phyloP scores from a whole-genome alignment of 2,329 filamentous ascomycete species.

The Biscogniauxia marginata region DNA sequence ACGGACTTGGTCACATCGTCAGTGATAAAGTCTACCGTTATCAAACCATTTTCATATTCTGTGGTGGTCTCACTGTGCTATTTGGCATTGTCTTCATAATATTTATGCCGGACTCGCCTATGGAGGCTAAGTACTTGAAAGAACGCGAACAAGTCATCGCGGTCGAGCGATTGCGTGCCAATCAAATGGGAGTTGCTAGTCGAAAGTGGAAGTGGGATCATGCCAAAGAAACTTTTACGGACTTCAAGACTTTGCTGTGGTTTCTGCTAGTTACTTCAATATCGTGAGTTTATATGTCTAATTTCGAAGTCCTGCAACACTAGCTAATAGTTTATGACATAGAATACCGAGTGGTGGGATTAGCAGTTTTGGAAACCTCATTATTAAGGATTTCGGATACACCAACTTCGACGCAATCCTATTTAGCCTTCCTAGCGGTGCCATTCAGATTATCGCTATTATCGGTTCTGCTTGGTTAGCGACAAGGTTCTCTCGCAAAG shows the following conservation, averaged over 20 bases:
- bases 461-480: constrained; percentile 41
- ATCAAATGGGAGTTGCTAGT: constrained; percentile 73
- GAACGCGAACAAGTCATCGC: constrained; percentile 66
- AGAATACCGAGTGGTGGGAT: constrained; percentile 40
- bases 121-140: constrained; percentile 57
- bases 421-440: constrained; percentile 41
- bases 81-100: constrained; percentile 51
- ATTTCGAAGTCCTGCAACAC: constrained; percentile 51
- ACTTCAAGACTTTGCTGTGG: constrained; percentile 56
- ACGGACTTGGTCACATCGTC: constrained; percentile 48
- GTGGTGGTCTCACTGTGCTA: constrained; percentile 49
- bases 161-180: constrained; percentile 68
- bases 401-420: constrained; percentile 39
- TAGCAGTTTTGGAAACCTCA: constrained; percentile 38
- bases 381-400: constrained; percentile 42
- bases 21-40: constrained; percentile 46
- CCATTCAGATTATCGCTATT: constrained; percentile 34
- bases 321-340: constrained; percentile 6
- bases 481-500: constrained; percentile 42
- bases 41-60: constrained; percentile 52
- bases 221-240: constrained; percentile 44
- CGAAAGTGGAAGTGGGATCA: constrained; percentile 70
- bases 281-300: constrained; percentile 54
- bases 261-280: constrained; percentile 60
- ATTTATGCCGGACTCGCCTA: constrained; percentile 64